Percentiles rank a stretch among this genome's conserved stretches.
Evolutionary conservation across 768 basidiomycete genomes (phyloP).

Genomic region (Boletales sp.): DNA sequence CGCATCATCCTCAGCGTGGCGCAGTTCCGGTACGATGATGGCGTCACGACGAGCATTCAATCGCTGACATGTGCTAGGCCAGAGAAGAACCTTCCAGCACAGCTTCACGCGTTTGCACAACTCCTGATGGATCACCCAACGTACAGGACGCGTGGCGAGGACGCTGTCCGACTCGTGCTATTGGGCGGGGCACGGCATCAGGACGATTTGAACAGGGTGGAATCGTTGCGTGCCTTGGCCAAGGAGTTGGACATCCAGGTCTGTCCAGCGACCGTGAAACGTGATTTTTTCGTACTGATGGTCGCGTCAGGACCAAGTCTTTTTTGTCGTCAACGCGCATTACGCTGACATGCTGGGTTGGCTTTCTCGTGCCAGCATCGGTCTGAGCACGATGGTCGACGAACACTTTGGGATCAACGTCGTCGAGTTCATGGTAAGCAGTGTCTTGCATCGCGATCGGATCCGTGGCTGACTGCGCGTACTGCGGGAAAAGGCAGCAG

Average conservation of each 20-base stretch:
- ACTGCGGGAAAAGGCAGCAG: slow-evolving; percentile 68
- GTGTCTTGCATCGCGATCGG: neutral
- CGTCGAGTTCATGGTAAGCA: slow-evolving; percentile 91
- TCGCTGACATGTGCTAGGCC: slow-evolving; percentile 49
- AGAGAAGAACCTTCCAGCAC: slow-evolving; percentile 88
- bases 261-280: slow-evolving; percentile 13
- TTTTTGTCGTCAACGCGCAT: slow-evolving; percentile 81
- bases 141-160: slow-evolving; percentile 30
- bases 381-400: slow-evolving; percentile 95
- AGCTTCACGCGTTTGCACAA: slow-evolving; percentile 64
- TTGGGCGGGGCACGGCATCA: slow-evolving; percentile 84
- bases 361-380: slow-evolving; percentile 75
- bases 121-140: slow-evolving; percentile 61
- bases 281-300: neutral
- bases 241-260: slow-evolving; percentile 64
- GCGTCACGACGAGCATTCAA: neutral
- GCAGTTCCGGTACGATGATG: slow-evolving; percentile 73
- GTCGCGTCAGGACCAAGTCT: slow-evolving; percentile 53
- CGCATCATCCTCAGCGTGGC: slow-evolving; percentile 80
- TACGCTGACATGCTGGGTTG: slow-evolving; percentile 67
- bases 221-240: slow-evolving; percentile 54
- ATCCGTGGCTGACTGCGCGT: slow-evolving; percentile 11
- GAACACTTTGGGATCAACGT: slow-evolving; percentile 99
- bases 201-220: slow-evolving; percentile 68
- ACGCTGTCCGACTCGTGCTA: slow-evolving; percentile 59